Evolutionary conservation across 139 green algal genomes (phyloP), one percentile per base, ranked within the genome.

Genomic region (Spirogloea muscicola): DNA sequence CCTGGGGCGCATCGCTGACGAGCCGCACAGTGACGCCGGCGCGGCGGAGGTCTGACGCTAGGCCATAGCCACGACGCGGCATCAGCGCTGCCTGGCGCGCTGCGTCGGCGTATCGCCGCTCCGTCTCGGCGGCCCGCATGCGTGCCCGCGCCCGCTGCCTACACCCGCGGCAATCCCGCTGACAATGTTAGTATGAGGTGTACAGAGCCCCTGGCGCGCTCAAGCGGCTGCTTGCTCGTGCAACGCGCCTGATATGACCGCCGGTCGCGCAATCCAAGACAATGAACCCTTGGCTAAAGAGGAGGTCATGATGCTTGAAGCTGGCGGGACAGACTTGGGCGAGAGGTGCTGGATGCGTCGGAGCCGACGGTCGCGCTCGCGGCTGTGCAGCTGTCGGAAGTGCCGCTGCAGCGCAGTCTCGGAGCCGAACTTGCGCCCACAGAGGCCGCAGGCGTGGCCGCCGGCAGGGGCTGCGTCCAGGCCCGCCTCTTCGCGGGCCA

Each of bases 311-410:
- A n/a, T n/a, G n/a, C n/a, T n/a, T n/a, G n/a, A n/a, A n/a, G n/a
- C n/a, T n/a, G n/a, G n/a, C n/a, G n/a, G n/a, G n/a, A n/a, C n/a
- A n/a, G n/a, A n/a, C n/a, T n/a, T n/a, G n/a, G n/a, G n/a, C n/a
- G n/a, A n/a, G n/a, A n/a, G n/a, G n/a, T n/a, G n/a, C n/a, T 55
- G 21, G 21, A 55, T 55, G 46, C 21, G 21, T 31, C 21, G 21
- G 21, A 55, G 21, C 21, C 46, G 46, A 21, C 21, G 21, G 21
- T 77, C 13, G 27, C 52, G 68, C 68, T 77, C 68, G 31, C 68
- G 31, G 57, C 74, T 4, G 57, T 77, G 68, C 68, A 77, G 57
- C 42, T 76, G 36, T 40, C 40, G 25, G n/a, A 77, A 77, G 57
- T 77, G 68, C 7, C 34, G 33, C 34, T 21, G 18, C 68, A 77